These are phyloP conservation scores for Auriculariales sp. DNA, from an alignment of 768 basidiomycete species.

Conservation along the genomic window DNA sequence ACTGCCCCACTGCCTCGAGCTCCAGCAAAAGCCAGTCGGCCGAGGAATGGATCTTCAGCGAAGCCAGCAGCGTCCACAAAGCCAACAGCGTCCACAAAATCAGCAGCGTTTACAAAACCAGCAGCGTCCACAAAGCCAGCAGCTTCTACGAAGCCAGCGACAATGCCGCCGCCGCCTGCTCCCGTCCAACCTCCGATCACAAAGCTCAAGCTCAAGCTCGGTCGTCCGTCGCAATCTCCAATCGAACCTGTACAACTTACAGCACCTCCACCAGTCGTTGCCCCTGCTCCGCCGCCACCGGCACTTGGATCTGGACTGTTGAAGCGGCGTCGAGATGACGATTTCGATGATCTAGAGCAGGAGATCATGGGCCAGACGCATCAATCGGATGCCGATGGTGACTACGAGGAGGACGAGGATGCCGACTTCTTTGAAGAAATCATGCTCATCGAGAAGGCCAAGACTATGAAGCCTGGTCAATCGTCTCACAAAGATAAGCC, in stretches of 20 bases:
- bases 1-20: not conserved
- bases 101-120: no score
- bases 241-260: conserved; percentile 9
- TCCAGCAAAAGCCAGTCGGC: no score
- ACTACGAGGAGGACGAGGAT: conserved; percentile 15
- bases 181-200: conserved; percentile 9
- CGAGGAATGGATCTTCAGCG: no score
- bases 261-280: conserved; percentile 12
- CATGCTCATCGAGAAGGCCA: conserved; percentile 13
- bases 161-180: not conserved
- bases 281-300: conserved; percentile 19
- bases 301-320: conserved; percentile 29
- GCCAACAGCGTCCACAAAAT: no score
- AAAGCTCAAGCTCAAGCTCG: conserved; percentile 41
- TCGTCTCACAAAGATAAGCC: no score
- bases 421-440: conserved; percentile 18
- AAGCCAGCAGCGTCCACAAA: no score
- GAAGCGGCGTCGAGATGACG: conserved; percentile 55
- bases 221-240: conserved; percentile 16
- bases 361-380: conserved; percentile 65
- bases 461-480: conserved; percentile 48
- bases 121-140: conserved; percentile 7
- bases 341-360: conserved; percentile 66
- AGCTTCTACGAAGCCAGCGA: not conserved
- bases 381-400: conserved; percentile 30